Percentiles rank a stretch among this genome's conserved stretches.
These are phyloP conservation scores for Setomelanomma holmii DNA, from an alignment of 2,329 filamentous ascomycete species.

Conservation along the genomic window DNA sequence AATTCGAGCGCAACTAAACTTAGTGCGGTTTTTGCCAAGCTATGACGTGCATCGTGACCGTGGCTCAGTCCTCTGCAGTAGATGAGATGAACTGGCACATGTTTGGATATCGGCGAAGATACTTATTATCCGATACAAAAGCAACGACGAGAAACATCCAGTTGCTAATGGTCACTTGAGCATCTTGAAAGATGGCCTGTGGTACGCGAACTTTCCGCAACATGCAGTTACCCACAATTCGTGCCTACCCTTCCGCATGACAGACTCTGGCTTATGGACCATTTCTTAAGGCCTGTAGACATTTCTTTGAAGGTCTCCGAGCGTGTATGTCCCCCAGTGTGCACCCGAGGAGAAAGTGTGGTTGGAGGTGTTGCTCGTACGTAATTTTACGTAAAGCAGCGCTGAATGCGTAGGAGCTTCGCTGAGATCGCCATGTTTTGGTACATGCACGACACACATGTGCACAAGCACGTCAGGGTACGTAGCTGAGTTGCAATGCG, in stretches of 20 bases:
- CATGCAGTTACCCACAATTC: not conserved
- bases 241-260: not conserved
- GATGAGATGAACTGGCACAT: not conserved
- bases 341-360: conserved; percentile 33
- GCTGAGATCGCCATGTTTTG: conserved; percentile 7
- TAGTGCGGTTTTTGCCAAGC: not conserved
- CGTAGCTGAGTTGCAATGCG: not conserved
- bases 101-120: not conserved
- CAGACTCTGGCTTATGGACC: not conserved
- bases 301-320: conserved; percentile 5
- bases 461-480: not conserved
- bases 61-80: not conserved
- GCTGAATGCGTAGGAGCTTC: conserved; percentile 6
- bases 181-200: too few relatives aligned
- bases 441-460: conserved; percentile 5
- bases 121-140: not conserved
- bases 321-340: not conserved
- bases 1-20: not conserved
- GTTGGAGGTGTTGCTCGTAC: conserved; percentile 25
- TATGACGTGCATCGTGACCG: conserved; percentile 5
- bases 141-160: too few relatives aligned
- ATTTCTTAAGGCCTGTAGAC: not conserved
- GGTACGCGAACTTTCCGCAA: not conserved
- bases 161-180: too few relatives aligned
- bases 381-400: conserved; percentile 35